Percentiles rank a stretch among this genome's conserved stretches.
These are phyloP conservation scores for Casuarina equisetifolia DNA, from an alignment of 306 rosid genomes.

Conservation along the genomic window DNA sequence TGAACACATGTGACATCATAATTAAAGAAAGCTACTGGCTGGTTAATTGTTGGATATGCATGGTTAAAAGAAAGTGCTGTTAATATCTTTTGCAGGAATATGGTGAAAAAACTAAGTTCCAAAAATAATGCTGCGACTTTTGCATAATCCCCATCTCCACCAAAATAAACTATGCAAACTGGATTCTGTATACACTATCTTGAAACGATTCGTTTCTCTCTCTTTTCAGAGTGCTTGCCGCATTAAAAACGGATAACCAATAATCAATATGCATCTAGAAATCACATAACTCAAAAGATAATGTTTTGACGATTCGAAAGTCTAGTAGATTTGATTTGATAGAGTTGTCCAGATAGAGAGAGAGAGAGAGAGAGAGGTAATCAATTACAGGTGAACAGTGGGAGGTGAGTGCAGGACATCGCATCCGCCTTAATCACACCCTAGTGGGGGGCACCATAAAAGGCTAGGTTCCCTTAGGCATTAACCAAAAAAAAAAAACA, in stretches of 20 bases:
- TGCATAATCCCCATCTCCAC: slow-evolving; percentile 27
- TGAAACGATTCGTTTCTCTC: neutral
- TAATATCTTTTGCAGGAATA: slow-evolving; percentile 22
- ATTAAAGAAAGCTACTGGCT: slow-evolving; percentile 48
- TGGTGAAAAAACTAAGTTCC: slow-evolving; percentile 3
- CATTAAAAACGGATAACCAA: neutral
- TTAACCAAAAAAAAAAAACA: neutral
- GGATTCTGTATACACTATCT: slow-evolving; percentile 14
- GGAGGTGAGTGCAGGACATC: slow-evolving; percentile 18
- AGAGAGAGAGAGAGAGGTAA: neutral
- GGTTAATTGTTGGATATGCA: slow-evolving; percentile 29
- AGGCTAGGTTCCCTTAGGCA: slow-evolving; percentile 53
- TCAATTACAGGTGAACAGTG: neutral
- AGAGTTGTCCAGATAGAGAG: too few species aligned
- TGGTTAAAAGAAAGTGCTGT: slow-evolving; percentile 22
- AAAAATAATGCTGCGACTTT: slow-evolving; percentile 21
- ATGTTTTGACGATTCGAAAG: neutral
- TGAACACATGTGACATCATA: slow-evolving; percentile 42
- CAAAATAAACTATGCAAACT: slow-evolving; percentile 5
- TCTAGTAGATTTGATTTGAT: neutral
- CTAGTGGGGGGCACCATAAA: slow-evolving; percentile 74
- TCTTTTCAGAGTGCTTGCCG: neutral
- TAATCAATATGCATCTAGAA: slow-evolving; percentile 1
- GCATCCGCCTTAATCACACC: slow-evolving; percentile 37
- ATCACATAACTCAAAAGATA: neutral